Base-by-base conservation (phyloP, 768 basidiomycete genomes). In the Ephemerocybe angulata region DNA sequence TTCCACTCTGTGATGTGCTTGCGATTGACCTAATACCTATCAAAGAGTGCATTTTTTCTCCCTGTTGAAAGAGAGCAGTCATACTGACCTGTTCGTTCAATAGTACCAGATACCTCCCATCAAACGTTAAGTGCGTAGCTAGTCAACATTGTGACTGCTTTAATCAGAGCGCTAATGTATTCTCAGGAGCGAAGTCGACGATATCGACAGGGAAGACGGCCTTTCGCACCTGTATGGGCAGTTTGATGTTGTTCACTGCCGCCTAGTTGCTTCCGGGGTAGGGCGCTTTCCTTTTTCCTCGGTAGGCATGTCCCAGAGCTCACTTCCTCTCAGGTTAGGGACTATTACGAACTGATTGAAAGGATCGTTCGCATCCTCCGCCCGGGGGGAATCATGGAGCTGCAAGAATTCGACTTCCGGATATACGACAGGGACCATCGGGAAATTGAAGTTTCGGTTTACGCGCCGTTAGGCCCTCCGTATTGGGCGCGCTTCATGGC, bases 201-300 rank as follows among this genome's bases (percentile, higher is more conserved):
- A 92, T 65, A 84, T 91, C 65, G 91, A 92, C 69, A 79, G 90
- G n/a, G n/a, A n/a, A n/a, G n/a, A n/a, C 15, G 89, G 90, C 2
- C 73, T 92, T 19, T 86, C 89, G 61, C 90, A 91, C 69, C 90
- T 84, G 65, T 88, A 86, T 62, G 85, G 84, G 5, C 79, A 84
- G 56, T 91, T 90, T 70, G 79, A 91, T 62, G 85, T 86, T 13
- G 86, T 87, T 0, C 88, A 90, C 62, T 80, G 81, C 29, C 83
- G 85, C 24, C 78, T 90, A 33, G 79, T 91, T 53, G 78, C 85
- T 3, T 83, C 87, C 24, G 90, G 90, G 35, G 88, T 90, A 63
- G 64, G 87, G 73, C 72, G 31, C 38, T n/a, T 13, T 58, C 30
- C 6, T 53, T 46, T 29, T 40, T 35, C 47, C 13, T 50, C 27